Conservation (phyloP, 1,284 basidiomycete genomes). For the Malassezia sp. region DNA sequence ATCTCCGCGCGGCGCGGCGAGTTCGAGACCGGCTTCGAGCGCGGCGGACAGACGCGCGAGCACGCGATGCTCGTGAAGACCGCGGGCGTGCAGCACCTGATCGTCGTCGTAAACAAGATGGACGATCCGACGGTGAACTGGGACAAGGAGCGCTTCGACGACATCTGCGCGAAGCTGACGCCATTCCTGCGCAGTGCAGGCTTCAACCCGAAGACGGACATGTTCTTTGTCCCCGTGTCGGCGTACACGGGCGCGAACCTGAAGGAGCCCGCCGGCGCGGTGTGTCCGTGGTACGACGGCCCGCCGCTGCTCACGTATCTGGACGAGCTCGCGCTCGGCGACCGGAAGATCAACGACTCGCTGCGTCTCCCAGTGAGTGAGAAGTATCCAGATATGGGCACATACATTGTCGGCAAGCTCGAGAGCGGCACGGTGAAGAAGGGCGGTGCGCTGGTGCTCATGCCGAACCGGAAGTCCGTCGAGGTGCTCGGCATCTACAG, state of each 20-base stretch:
- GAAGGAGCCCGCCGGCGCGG: conserved; percentile 37
- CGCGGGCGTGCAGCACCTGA: conserved; percentile 43
- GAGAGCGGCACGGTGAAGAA: conserved; percentile 42
- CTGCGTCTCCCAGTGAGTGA: conserved; percentile 46
- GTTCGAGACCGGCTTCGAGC: conserved; percentile 46
- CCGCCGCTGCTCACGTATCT: conserved; percentile 35
- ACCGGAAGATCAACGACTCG: conserved; percentile 41
- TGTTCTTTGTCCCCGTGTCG: conserved; percentile 43
- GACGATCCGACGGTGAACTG: conserved; percentile 44
- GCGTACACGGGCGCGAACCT: conserved; percentile 44
- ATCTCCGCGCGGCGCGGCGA: conserved; percentile 44
- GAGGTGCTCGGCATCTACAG: conserved; percentile 40
- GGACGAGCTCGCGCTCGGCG: conserved; percentile 36
- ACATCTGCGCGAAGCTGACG: conserved; percentile 39
- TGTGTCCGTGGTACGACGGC: conserved; percentile 41
- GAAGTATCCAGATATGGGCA: conserved; percentile 47
- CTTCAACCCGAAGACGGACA: conserved; percentile 46
- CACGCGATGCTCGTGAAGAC: conserved; percentile 46
- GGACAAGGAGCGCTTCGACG: conserved; percentile 41
- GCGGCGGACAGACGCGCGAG: conserved; percentile 45
- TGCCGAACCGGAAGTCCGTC: conserved; percentile 40
- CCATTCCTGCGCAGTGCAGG: conserved; percentile 39
- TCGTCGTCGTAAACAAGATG: conserved; percentile 47
- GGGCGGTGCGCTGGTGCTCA: conserved; percentile 36
- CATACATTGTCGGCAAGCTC: conserved; percentile 44